Base-by-base conservation (phyloP, 768 basidiomycete species). In the Cyclocybe aegerita region DNA sequence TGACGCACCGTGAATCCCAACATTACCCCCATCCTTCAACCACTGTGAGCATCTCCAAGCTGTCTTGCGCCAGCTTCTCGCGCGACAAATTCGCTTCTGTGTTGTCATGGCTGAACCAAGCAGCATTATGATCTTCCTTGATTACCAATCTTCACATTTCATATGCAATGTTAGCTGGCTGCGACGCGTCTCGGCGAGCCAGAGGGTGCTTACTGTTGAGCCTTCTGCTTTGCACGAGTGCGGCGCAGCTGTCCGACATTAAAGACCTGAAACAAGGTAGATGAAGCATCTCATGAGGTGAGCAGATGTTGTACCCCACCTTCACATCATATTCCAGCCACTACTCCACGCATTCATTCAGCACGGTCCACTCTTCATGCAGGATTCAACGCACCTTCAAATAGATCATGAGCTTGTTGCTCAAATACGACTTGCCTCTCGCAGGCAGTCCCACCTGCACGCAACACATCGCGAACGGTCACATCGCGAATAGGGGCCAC, bases 251-350 rank as follows among this genome's bases (percentile, higher is more conserved):
- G 96, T 5, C 96, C 97, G 29, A 98, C 97, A 64, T 99, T 98
- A 77, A 98, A 98, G 4, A 98, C 97, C 90, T 94, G 47, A 29
- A 39, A 47, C 14, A 36, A n/a, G 23, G 30, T 9, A 36, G 30
- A 4, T 14, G 35, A 40, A 44, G 35, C 29, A 15, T 43, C 6
- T 34, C 37, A 40, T 29, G 29, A 31, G 32, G 14, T 32, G 1
- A 48, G 17, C 4, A 9, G 29, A 50, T 17, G 17, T 34, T 16
- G 23, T 31, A 16, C 33, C 60, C n/a, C 54, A 86, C 92, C 78
- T 93, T 90, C 57, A 97, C 96, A 57, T 96, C 84, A 66, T 98
- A 99, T 69, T 99, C 97, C 39, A 99, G 80, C 97, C 97, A 99
- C 94, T 98, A 57, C n/a, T n/a, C n/a, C 11, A 39, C 49, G 29